phyloP scores from a whole-genome alignment of 805 yeast species.

The Monosporozyma siamensis region DNA sequence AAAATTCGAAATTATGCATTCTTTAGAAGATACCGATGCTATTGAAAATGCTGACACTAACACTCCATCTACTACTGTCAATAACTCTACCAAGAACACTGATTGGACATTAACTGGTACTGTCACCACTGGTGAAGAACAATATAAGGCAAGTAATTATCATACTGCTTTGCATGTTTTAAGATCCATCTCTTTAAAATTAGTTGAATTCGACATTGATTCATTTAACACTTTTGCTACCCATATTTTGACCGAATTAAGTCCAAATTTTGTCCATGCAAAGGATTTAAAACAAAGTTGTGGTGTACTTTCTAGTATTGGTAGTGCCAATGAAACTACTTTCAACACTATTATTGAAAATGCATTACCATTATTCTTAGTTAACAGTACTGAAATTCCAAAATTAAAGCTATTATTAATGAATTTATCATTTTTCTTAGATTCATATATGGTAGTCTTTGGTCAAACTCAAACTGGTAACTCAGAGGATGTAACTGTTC shows the following conservation, averaged over 20 bases:
- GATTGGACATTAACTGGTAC: constrained; percentile 2
- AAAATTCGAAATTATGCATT: constrained; percentile 82
- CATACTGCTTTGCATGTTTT: constrained; percentile 39
- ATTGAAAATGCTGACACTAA: not conserved
- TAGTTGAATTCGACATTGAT: constrained; percentile 26
- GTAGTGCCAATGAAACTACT: constrained; percentile 37
- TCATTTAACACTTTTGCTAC: constrained; percentile 34
- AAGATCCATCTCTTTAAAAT: constrained; percentile 34
- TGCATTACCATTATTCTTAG: constrained; percentile 37
- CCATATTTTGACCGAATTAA: constrained; percentile 41
- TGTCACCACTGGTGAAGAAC: constrained; percentile 10
- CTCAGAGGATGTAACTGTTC: not conserved
- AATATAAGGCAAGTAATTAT: constrained; percentile 28
- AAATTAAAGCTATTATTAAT: constrained; percentile 52
- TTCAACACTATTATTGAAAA: constrained; percentile 43
- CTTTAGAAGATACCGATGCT: constrained; percentile 41
- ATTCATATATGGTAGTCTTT: constrained; percentile 40
- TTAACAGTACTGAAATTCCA: constrained; percentile 36
- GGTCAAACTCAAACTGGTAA: constrained; percentile 17
- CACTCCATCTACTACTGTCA: not conserved
- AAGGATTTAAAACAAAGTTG: constrained; percentile 58
- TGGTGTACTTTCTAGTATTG: constrained; percentile 46
- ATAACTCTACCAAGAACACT: not conserved
- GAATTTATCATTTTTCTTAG: constrained; percentile 49
- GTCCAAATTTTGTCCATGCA: constrained; percentile 40